phyloP scores from a whole-genome alignment of 2,329 filamentous ascomycete species.

The Plectosphaerella sp. region DNA sequence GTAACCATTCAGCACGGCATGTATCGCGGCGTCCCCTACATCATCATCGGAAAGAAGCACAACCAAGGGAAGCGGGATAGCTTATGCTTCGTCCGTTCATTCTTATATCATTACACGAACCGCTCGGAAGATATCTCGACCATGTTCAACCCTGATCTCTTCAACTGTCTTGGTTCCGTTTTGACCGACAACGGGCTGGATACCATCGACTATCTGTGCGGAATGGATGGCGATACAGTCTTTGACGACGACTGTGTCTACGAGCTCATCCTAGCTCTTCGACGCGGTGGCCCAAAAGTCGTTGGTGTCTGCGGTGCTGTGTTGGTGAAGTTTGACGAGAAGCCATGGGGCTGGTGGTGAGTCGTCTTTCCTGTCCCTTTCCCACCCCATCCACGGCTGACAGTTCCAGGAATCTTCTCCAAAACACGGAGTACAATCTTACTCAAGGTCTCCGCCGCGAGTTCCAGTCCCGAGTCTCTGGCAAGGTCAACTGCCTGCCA shows the following conservation, averaged over 20 bases:
- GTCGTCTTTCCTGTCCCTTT: neutral
- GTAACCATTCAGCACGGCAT: conserved; percentile 36
- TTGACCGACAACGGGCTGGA: conserved; percentile 31
- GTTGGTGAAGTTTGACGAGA: conserved; percentile 38
- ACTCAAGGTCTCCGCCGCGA: conserved; percentile 41
- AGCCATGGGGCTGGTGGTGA: conserved; percentile 36
- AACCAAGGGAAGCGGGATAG: conserved; percentile 47
- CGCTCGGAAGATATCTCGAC: conserved; percentile 34
- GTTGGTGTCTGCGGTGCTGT: conserved; percentile 45
- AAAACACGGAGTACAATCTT: conserved; percentile 43
- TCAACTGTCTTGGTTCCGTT: conserved; percentile 32
- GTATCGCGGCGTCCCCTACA: conserved; percentile 40
- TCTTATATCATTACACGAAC: conserved; percentile 42
- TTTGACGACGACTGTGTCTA: conserved; percentile 39
- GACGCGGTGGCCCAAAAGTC: conserved; percentile 30
- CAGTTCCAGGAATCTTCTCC: conserved; percentile 29
- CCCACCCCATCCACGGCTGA: neutral
- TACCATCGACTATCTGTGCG: conserved; percentile 35
- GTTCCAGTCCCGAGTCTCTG: conserved; percentile 43
- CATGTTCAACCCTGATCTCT: conserved; percentile 40
- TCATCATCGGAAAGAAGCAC: conserved; percentile 42
- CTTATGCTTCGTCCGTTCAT: conserved; percentile 41
- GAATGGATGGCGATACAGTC: conserved; percentile 44
- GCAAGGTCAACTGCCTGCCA: conserved; percentile 43
- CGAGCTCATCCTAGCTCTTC: conserved; percentile 37